A percentile compares a stretch with the other conserved stretches of the same genome.
These are phyloP conservation scores for Raffaelea ambrosiae DNA, from an alignment of 2,329 filamentous ascomycete genomes.

Conservation along the genomic window DNA sequence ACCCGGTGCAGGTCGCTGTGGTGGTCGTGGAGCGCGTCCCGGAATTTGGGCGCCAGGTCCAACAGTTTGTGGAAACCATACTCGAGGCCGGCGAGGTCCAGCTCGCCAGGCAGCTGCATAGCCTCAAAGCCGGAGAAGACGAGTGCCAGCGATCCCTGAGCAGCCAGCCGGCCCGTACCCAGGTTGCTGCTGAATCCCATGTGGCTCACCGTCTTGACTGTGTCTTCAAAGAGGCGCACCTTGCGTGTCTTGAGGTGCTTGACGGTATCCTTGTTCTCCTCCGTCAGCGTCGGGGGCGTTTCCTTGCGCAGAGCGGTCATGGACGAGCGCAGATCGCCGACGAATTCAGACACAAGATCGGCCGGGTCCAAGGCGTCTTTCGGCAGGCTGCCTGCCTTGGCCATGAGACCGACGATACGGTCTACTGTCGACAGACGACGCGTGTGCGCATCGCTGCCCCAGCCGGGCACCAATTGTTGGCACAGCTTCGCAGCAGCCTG, in stretches of 20 bases:
- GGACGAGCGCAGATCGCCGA: constrained; percentile 57
- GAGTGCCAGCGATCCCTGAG: constrained; percentile 61
- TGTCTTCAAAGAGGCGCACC: constrained; percentile 82
- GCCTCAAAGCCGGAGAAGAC: constrained; percentile 56
- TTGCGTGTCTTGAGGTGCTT: constrained; percentile 90
- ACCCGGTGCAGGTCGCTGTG: constrained; percentile 77
- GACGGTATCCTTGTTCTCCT: constrained; percentile 76
- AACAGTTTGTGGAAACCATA: constrained; percentile 73
- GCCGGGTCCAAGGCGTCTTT: constrained; percentile 46
- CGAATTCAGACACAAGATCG: constrained; percentile 56
- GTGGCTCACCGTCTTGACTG: constrained; percentile 67
- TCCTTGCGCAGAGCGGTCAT: constrained; percentile 71
- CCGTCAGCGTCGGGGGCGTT: constrained; percentile 71
- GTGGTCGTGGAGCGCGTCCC: constrained; percentile 62
- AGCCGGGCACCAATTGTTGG: constrained; percentile 25
- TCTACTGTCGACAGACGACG: constrained; percentile 62
- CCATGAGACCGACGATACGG: constrained; percentile 11
- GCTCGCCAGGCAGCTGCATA: constrained; percentile 16
- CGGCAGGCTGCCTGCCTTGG: constrained; percentile 40
- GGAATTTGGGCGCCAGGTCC: constrained; percentile 60
- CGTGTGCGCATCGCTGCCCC: constrained; percentile 30
- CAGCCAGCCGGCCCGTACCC: constrained; percentile 60
- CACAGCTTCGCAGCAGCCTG: constrained; percentile 23
- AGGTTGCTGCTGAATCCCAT: constrained; percentile 90
- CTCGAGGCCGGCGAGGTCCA: constrained; percentile 39